phyloP scores from a whole-genome alignment of 2,329 filamentous ascomycete genomes.

The Aschersonia sp. region DNA sequence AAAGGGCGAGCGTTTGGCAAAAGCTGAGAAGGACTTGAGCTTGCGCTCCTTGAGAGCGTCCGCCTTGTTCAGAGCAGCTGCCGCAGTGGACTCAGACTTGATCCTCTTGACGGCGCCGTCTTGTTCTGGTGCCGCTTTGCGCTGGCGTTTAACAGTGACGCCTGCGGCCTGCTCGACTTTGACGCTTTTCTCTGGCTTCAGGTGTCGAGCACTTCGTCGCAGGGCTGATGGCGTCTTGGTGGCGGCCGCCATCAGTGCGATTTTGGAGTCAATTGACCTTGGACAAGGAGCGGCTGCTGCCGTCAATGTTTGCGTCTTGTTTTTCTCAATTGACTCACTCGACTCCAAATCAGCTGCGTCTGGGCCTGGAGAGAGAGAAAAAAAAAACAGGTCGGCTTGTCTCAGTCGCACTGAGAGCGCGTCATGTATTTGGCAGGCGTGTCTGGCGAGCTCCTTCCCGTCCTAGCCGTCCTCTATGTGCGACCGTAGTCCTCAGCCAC shows the following conservation, averaged over 20 bases:
- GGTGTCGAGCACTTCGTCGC: background rate
- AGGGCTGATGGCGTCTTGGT: background rate
- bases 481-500: background rate
- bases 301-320: background rate
- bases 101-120: background rate
- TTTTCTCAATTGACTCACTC: background rate
- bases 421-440: background rate
- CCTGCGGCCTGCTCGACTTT: background rate
- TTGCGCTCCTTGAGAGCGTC: constrained; percentile 23
- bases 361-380: background rate
- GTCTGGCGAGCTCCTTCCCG: too few species aligned
- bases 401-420: background rate
- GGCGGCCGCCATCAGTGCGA: too few species aligned
- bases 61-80: constrained; percentile 4
- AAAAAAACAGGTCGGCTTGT: background rate
- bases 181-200: background rate
- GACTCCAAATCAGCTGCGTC: background rate
- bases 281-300: too few species aligned
- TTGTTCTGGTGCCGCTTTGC: background rate
- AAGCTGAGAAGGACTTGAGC: constrained; percentile 25
- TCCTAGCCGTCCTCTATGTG: background rate
- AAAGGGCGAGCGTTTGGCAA: constrained; percentile 40
- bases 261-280: too few species aligned
- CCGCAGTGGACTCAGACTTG: background rate
- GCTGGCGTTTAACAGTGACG: background rate